Evolutionary conservation across 306 rosid species (phyloP), one percentile per base, ranked within the genome.

Genomic region (Astragalus glycyphyllos): DNA sequence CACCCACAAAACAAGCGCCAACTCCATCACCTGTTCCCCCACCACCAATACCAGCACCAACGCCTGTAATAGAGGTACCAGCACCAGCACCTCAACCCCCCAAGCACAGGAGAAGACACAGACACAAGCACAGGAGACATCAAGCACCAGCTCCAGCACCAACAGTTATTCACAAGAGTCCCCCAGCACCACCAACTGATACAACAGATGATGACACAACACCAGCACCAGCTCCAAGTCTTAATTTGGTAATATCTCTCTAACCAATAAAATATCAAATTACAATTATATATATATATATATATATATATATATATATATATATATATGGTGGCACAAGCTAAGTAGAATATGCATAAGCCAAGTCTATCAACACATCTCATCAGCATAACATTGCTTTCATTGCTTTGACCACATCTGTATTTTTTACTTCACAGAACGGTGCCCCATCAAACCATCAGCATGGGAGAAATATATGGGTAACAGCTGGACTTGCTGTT

Each of bases 171-270:
- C 76, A 6, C 34, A 76, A 72, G 57, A 93, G 98, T 69, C 98
- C 98, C 58, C 96, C 98, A 31, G 97, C 98, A 8, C 98, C 98
- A 41, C 97, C 96, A 53, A 78, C 82, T 5, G 84, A 69, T 37
- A 75, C 62, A 6, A 85, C 71, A 45, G 97, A 86, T 15, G 64
- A 86, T 5, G 82, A 79, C 46, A 86, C 86, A 2, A 38, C 92
- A 4, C 98, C 98, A 6, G 97, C 96, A 40, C 98, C 98, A 73
- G 80, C 98, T 57, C 98, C 98, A 42, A 80, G 82, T 73, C 80
- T 79, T 58, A 7, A 89, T 84, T 58, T 75, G 98, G 98, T 92
- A 90, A 80, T 65, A 49, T 65, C 64, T 65, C 64, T 71, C 65
- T 54, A 46, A 53, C 68, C 12, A 47, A 46, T 32, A 53, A 41